Conservation (phyloP, 2,329 filamentous ascomycete species). For the Biscogniauxia marginata region DNA sequence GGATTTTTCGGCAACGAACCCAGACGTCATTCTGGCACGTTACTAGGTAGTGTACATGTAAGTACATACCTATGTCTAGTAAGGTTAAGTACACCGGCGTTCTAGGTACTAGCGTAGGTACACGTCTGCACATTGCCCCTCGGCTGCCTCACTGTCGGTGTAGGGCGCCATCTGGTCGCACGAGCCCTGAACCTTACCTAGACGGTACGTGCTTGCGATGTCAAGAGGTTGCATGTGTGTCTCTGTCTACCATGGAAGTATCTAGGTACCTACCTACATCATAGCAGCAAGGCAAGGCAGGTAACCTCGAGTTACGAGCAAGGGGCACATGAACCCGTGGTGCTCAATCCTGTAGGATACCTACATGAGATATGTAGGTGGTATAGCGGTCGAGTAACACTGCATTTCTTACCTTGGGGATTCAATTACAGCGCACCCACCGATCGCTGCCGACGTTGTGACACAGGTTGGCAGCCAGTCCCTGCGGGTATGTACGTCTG, state of each 20-base stretch:
- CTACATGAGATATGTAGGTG: background rate
- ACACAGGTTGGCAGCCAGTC: background rate
- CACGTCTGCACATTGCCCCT: background rate
- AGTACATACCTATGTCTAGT: background rate
- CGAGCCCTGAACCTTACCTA: background rate
- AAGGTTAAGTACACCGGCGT: background rate
- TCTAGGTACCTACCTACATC: background rate
- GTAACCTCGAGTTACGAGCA: too few relatives aligned
- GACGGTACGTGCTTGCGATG: background rate
- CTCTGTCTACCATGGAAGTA: too few relatives aligned
- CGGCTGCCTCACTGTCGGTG: background rate
- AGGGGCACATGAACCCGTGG: background rate
- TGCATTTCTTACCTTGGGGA: background rate
- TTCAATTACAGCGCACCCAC: background rate
- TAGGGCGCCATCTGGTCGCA: background rate
- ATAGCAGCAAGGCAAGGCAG: too few relatives aligned
- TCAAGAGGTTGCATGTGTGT: too few relatives aligned
- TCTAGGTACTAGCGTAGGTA: background rate
- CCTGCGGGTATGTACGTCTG: background rate
- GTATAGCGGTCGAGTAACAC: background rate
- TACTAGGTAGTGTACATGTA: background rate
- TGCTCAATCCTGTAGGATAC: background rate
- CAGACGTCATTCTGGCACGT: background rate
- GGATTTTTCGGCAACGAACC: background rate
- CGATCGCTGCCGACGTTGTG: background rate